Evolutionary conservation across 2,329 filamentous ascomycete genomes (phyloP).

Genomic region (Diaporthe amygdali): DNA sequence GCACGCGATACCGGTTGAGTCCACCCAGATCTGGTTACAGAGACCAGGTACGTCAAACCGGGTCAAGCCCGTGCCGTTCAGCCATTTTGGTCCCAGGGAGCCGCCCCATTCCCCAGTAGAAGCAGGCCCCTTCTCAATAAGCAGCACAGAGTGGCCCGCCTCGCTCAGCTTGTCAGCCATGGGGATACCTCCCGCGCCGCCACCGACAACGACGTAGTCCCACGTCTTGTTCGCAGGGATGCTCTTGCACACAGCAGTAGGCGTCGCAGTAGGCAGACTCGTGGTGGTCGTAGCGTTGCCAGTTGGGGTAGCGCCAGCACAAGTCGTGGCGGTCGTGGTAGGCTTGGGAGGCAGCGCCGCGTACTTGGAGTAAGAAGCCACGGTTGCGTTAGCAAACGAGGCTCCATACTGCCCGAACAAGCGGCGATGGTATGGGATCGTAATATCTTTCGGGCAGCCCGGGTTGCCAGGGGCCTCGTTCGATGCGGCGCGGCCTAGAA

Average conservation of each 20-base stretch:
- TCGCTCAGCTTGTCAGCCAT: slow-evolving; percentile 66
- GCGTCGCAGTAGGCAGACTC: slow-evolving; percentile 37
- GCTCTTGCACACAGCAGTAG: slow-evolving; percentile 5
- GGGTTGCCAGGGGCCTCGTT: slow-evolving; percentile 42
- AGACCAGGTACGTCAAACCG: slow-evolving; percentile 70
- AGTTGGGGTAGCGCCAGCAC: slow-evolving; percentile 36
- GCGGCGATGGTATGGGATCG: slow-evolving; percentile 38
- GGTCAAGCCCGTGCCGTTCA: slow-evolving; percentile 60
- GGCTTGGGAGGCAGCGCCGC: slow-evolving; percentile 39
- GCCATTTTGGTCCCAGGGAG: slow-evolving; percentile 61
- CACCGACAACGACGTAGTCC: slow-evolving; percentile 67
- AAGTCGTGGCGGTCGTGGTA: slow-evolving; percentile 23
- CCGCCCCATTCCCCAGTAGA: slow-evolving; percentile 68
- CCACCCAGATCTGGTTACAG: slow-evolving; percentile 69
- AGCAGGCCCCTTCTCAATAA: slow-evolving; percentile 58
- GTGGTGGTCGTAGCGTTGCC: not conserved
- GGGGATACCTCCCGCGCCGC: slow-evolving; percentile 62
- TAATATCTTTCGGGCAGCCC: slow-evolving; percentile 35
- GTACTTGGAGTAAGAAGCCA: slow-evolving; percentile 36
- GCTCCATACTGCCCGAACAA: slow-evolving; percentile 36
- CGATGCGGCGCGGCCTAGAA: slow-evolving; percentile 57
- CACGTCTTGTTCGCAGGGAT: slow-evolving; percentile 41
- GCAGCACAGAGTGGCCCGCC: slow-evolving; percentile 62
- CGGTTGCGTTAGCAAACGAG: slow-evolving; percentile 29
- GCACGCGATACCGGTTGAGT: slow-evolving; percentile 66